Evolutionary conservation across 352 stramenopile genomes (phyloP).

Genomic region (Phytophthora crassamura): DNA sequence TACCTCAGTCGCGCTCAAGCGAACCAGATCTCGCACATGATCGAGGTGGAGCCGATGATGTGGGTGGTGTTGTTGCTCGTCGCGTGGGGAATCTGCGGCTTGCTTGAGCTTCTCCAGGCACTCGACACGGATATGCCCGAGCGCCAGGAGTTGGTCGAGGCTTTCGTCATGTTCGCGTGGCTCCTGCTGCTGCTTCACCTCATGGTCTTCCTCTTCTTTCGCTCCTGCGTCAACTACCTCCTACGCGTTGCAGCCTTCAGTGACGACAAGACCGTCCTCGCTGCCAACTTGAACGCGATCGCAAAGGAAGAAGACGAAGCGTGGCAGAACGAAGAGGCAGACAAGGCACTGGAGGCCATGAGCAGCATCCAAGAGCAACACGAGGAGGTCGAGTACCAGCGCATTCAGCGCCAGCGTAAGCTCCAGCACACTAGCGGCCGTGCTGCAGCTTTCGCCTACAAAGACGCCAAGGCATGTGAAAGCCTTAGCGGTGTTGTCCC

Average conservation of each 20-base stretch:
- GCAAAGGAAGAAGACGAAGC: slow-evolving; percentile 28
- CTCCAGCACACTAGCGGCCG: slow-evolving; percentile 6
- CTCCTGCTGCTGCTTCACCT: slow-evolving; percentile 43
- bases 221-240: slow-evolving; percentile 42
- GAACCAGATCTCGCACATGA: slow-evolving; percentile 81
- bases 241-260: slow-evolving; percentile 39
- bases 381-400: slow-evolving; percentile 30
- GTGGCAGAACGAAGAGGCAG: slow-evolving; percentile 27
- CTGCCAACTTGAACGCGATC: slow-evolving; percentile 24
- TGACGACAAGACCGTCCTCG: slow-evolving; percentile 21
- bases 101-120: slow-evolving; percentile 21
- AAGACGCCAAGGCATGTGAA: neutral
- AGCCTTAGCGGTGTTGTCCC: slow-evolving; percentile 15
- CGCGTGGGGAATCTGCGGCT: slow-evolving; percentile 45
- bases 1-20: slow-evolving; percentile 74
- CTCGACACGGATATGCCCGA: slow-evolving; percentile 27
- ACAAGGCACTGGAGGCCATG: slow-evolving; percentile 28
- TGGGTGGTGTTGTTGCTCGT: slow-evolving; percentile 60
- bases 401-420: slow-evolving; percentile 13
- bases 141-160: slow-evolving; percentile 36
- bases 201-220: slow-evolving; percentile 51
- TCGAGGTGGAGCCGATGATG: slow-evolving; percentile 71
- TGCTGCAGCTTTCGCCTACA: neutral
- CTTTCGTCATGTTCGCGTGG: slow-evolving; percentile 45
- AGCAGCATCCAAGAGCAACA: slow-evolving; percentile 30